phyloP scores from a whole-genome alignment of 2,329 filamentous ascomycete species.

The Aspergillus caelatus region DNA sequence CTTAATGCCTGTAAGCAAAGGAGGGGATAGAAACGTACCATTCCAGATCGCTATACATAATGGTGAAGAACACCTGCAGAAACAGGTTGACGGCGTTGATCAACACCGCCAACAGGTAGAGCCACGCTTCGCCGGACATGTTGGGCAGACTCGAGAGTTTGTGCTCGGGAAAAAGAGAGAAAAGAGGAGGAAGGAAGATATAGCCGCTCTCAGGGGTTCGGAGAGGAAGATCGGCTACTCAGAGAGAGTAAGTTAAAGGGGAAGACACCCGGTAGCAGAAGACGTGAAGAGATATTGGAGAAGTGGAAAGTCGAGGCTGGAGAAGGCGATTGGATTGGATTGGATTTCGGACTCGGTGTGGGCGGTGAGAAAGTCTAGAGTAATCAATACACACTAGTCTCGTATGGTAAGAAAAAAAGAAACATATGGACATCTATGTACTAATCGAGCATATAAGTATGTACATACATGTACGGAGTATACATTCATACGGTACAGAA shows the following conservation, averaged over 20 bases:
- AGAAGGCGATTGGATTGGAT: conserved; percentile 2
- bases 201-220: not conserved
- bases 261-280: not conserved
- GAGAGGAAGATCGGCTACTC: not conserved
- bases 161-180: not conserved
- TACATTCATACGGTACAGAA: too few species aligned
- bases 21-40: conserved; percentile 69
- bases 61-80: conserved; percentile 99
- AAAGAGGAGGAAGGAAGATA: not conserved
- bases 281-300: not conserved
- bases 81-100: conserved; percentile 99
- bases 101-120: conserved; percentile 95
- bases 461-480: too few species aligned
- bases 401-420: not conserved
- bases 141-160: conserved; percentile 35
- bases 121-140: conserved; percentile 98
- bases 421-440: too few species aligned
- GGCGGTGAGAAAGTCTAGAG: conserved; percentile 6
- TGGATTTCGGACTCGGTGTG: conserved; percentile 1
- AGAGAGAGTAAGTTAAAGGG: not conserved
- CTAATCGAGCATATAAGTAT: too few species aligned
- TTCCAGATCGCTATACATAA: conserved; percentile 99
- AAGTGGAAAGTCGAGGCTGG: conserved; percentile 2
- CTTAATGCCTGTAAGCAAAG: not conserved
- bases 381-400: not conserved